Percentiles rank a stretch among this genome's conserved stretches.
phyloP scores from a whole-genome alignment of 306 rosid genomes.

The Fragaria iinumae region DNA sequence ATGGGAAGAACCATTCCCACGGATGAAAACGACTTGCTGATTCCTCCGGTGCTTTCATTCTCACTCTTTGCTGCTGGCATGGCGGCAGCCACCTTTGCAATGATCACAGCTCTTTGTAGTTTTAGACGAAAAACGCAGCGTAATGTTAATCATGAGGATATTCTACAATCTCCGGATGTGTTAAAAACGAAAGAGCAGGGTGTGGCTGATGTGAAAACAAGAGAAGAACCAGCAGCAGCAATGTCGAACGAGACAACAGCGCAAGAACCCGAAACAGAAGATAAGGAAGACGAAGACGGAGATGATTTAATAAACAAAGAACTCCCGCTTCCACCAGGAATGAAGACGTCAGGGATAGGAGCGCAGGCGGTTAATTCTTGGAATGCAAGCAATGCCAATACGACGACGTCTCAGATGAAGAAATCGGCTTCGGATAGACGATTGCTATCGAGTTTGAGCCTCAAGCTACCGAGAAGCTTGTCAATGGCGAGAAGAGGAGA shows the following conservation, averaged over 20 bases:
- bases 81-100: conserved; percentile 50
- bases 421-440: conserved; percentile 53
- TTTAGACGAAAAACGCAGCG: conserved; percentile 28
- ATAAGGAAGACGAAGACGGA: not conserved
- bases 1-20: conserved; percentile 69
- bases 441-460: conserved; percentile 34
- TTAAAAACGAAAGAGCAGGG: not conserved
- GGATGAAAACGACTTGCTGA: conserved; percentile 31
- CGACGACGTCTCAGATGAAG: conserved; percentile 8
- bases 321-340: conserved; percentile 60
- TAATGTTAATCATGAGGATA: not conserved
- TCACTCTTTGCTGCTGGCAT: conserved; percentile 43
- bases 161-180: conserved; percentile 10
- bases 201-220: not conserved
- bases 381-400: not conserved
- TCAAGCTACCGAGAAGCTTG: conserved; percentile 52
- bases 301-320: conserved; percentile 32
- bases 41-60: conserved; percentile 43
- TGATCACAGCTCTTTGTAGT: conserved; percentile 54
- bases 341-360: conserved; percentile 25
- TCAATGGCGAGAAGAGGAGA: conserved; percentile 39
- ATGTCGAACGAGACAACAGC: not conserved
- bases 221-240: not conserved
- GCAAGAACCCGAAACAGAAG: conserved; percentile 11
- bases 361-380: not conserved